phyloP scores from a whole-genome alignment of 2,329 filamentous ascomycete species.

The Cercospora sojina region DNA sequence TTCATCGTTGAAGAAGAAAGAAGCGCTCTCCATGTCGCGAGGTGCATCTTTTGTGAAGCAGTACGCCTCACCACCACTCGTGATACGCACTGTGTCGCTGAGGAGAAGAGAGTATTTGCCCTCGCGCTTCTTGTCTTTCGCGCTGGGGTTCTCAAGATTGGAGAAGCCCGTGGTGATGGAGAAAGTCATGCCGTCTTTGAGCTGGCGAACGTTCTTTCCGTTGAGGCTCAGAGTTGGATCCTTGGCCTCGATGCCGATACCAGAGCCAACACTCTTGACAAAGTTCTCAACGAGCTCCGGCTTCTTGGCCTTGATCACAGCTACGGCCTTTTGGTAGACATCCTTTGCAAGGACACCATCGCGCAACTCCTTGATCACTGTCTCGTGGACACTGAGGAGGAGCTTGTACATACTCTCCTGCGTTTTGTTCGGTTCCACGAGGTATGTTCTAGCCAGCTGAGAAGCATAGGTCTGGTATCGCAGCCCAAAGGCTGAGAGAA shows the following conservation, averaged over 20 bases:
- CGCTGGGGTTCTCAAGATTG: conserved; percentile 81
- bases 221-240: conserved; percentile 82
- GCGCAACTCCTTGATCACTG: conserved; percentile 85
- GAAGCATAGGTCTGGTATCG: conserved; percentile 96
- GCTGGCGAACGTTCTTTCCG: conserved; percentile 74
- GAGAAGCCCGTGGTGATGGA: conserved; percentile 86
- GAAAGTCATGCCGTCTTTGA: conserved; percentile 97
- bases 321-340: conserved; percentile 82
- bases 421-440: conserved; percentile 94
- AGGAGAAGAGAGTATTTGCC: conserved; percentile 86
- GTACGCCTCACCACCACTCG: conserved; percentile 66
- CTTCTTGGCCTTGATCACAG: conserved; percentile 81
- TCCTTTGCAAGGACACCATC: conserved; percentile 87
- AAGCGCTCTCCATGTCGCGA: conserved; percentile 87
- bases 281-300: conserved; percentile 95
- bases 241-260: conserved; percentile 87
- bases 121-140: conserved; percentile 80
- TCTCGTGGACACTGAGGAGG: conserved; percentile 76
- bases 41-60: conserved; percentile 93
- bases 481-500: conserved; percentile 86
- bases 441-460: conserved; percentile 85
- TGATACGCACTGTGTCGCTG: conserved; percentile 89
- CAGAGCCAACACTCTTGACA: conserved; percentile 84
- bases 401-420: conserved; percentile 95
- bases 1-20: conserved; percentile 98